Evolutionary conservation across 1,139 yeast species (phyloP), one percentile per base, ranked within the genome.

Genomic region (Geotrichum reessii): DNA sequence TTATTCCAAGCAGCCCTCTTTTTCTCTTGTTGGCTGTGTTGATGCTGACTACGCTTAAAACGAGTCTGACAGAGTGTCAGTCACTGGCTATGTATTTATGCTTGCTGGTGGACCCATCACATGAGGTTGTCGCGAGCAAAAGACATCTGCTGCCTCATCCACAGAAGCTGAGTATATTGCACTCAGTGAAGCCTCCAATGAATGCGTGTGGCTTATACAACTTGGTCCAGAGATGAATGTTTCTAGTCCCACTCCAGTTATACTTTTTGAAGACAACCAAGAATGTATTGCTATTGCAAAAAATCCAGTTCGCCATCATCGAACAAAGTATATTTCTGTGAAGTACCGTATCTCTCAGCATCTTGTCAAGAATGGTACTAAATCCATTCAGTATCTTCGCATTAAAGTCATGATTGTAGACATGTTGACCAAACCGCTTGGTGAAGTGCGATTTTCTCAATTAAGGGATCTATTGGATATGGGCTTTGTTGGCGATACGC

Each of bases 61-160:
- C n/a, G n/a, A n/a, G n/a, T n/a, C n/a, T n/a, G n/a, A 50, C 47
- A 14, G 50, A 27, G 12, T 24, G 19, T 64, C 62, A 9, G 58
- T 62, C 6, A 33, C 62, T 52, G 67, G 66, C 3, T 63, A 55
- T 50, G 48, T 60, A n/a, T 55, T 59, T 24, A 55, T 48, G 27
- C 48, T 57, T 8, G 49, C 58, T n/a, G 60, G 57, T 31, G 62
- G 61, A n/a, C 53, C 63, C 6, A 51, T 65, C 9, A 47, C 59
- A 17, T 64, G 67, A 66, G 44, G 25, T 31, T 31, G 52, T 31
- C 52, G 44, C 3, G 31, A 49, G 27, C 52, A 49, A 28, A 31
- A 27, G 19, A 14, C 11, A 14, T 27, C 52, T 25, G n/a, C n/a
- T n/a, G n/a, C n/a, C n/a, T n/a, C n/a, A n/a, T n/a, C n/a, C n/a